Conservation (phyloP, 2,329 filamentous ascomycete genomes). For the Ascochyta rabiei region DNA sequence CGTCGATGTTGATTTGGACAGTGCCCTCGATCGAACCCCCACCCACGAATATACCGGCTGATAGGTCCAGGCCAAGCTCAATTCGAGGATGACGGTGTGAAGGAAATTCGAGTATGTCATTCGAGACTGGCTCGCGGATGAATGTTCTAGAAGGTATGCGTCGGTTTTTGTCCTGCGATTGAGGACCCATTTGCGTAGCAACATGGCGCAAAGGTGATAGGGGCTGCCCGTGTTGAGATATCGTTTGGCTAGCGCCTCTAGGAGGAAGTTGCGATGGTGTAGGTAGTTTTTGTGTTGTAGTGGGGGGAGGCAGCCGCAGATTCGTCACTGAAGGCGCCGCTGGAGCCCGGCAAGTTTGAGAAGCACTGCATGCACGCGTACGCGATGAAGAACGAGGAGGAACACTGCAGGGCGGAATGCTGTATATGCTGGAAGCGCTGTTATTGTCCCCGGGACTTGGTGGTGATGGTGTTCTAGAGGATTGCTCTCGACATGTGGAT, state of each 20-base stretch:
- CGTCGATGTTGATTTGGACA: constrained; percentile 56
- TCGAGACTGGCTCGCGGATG: constrained; percentile 53
- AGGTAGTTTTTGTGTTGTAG: constrained; percentile 24
- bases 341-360: constrained; percentile 27
- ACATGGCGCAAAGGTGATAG: constrained; percentile 50
- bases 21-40: constrained; percentile 61
- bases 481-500: constrained; percentile 32
- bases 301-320: constrained; percentile 22
- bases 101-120: constrained; percentile 58
- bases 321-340: constrained; percentile 23
- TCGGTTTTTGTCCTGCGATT: constrained; percentile 51
- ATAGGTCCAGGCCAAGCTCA: constrained; percentile 56
- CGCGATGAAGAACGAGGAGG: constrained; percentile 55
- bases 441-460: constrained; percentile 42
- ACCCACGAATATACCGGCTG: constrained; percentile 60
- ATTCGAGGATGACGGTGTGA: constrained; percentile 57
- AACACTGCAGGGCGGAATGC: constrained; percentile 52
- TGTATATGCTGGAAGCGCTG: constrained; percentile 53
- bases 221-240: constrained; percentile 54
- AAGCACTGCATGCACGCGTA: constrained; percentile 33
- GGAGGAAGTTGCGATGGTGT: constrained; percentile 32
- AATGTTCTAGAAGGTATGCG: constrained; percentile 57
- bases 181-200: constrained; percentile 49
- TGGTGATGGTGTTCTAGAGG: constrained; percentile 43
- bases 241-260: constrained; percentile 40